Evolutionary conservation across 2,329 filamentous ascomycete species (phyloP).

Genomic region (Sporothrix inflata): DNA sequence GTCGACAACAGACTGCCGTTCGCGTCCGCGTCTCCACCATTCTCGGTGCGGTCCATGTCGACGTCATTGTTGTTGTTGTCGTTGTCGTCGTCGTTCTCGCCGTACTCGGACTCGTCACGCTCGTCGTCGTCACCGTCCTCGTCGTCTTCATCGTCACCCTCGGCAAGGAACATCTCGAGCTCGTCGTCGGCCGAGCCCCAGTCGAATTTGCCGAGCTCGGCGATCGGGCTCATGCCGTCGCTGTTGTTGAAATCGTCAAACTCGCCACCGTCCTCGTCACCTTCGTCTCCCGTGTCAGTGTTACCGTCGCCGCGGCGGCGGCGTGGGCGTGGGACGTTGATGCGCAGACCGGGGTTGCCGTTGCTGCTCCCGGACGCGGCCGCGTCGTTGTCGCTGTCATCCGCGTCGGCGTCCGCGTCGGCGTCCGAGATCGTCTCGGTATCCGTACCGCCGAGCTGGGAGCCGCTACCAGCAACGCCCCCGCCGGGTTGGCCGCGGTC

Average conservation of each 20-base stretch:
- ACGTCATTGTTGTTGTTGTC: constrained; percentile 40
- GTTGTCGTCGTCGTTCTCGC: constrained; percentile 36
- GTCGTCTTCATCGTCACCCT: constrained; percentile 55
- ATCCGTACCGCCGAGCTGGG: constrained; percentile 39
- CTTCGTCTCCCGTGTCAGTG: constrained; percentile 44
- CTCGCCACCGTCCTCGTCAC: constrained; percentile 45
- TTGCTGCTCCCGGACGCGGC: constrained; percentile 38
- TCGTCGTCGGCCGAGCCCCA: constrained; percentile 71
- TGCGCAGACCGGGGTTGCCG: constrained; percentile 35
- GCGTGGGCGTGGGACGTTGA: constrained; percentile 44
- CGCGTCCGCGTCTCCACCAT: constrained; percentile 42
- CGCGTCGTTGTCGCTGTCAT: constrained; percentile 36
- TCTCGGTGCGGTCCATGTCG: constrained; percentile 35
- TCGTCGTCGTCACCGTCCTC: constrained; percentile 42
- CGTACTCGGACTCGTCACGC: constrained; percentile 46
- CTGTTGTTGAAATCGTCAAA: constrained; percentile 53
- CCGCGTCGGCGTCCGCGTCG: constrained; percentile 37
- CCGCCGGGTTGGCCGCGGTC: constrained; percentile 51
- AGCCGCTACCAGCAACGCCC: constrained; percentile 39
- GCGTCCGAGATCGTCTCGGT: constrained; percentile 38
- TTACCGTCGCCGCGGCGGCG: constrained; percentile 40
- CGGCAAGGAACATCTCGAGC: constrained; percentile 71
- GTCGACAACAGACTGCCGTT: constrained; percentile 26
- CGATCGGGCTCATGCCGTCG: constrained; percentile 55
- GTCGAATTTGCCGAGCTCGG: constrained; percentile 61